Evolutionary conservation across 2,329 filamentous ascomycete genomes (phyloP), one percentile per base, ranked within the genome.

Genomic region (Aspergillus ochraceus): DNA sequence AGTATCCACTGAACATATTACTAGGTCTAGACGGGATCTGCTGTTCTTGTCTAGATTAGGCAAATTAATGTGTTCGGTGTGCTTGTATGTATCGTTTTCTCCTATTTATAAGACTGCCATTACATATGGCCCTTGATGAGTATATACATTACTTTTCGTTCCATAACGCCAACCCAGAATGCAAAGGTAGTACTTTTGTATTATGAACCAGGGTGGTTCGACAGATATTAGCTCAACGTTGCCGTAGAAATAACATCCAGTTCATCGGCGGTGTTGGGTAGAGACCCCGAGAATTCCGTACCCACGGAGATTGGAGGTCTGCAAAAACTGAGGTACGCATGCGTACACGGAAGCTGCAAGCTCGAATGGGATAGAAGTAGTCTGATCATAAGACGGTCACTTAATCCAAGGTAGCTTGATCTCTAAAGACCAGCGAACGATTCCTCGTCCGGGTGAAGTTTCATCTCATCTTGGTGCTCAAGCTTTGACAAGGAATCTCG

Each of bases 401-500:
- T 12, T 14, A 36, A 11, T 36, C 10, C 32, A 8, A 29, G 26
- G 26, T 36, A 36, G 32, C 32, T 36, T 12, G 11, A 10, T 3
- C 8, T 36, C 12, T 4, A 10, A 11, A 42, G 32, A n/a, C 36
- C 36, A 42, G 17, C 14, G 17, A 17, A 14, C 1, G 14, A 2
- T 8, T 9, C 17, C 17, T n/a, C 17, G 36, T 17, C 36, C 36
- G 4, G 4, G 36, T 22, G 19, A 47, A 12, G 36, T n/a, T 42
- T 42, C 36, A 14, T 42, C 17, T 6, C 8, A 17, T 22, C 22
- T 26, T 22, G 26, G 47, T 19, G 11, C 24, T 75, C 63, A 78
- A 22, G 69, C 68, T 50, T 67, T 67, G 24, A 64, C 60, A 50
- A 65, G 58, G 10, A 78, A 47, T 9, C 63, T 68, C 4, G 65